Base-by-base conservation (phyloP, 31 red algal genomes). In the Endocladia muricata region DNA sequence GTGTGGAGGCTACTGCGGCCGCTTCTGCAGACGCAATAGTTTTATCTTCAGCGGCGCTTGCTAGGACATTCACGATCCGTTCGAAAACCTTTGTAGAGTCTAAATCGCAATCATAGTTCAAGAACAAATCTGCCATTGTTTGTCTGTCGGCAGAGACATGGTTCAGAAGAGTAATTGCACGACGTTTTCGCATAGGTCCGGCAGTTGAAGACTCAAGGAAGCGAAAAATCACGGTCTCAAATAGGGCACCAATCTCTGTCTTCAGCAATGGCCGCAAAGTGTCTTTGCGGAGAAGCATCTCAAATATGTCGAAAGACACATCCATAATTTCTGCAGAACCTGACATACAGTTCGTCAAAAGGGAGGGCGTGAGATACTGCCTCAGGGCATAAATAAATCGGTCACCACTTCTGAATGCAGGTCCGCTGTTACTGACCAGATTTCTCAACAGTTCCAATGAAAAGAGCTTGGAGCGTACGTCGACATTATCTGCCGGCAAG, bases 51-150 rank as follows among this genome's bases (percentile, higher is more conserved):
- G 88, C 83, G 23, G 73, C 74, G 23, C 36, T 54, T 11, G 81
- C 82, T 42, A 96, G 67, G 9, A 82, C 78, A 38, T 70, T 88
- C 7, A 94, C 88, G 23, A 94, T 70, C 26, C 78, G 85, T 62
- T 94, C 91, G 88, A 91, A 98, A 23, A 98, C 54, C 48, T 98
- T 89, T 13, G 84, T 61, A 30, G 91, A 91, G 48, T 63, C 48
- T 65, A 98, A 51, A 37, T 98, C 95, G 64, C 95, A 98, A 48
- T 98, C 95, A 38, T 98, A 98, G 51, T 98, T 98, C 33, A 94
- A 35, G 58, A 98, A 98, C 32, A 98, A 57, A 55, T 98, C 95
- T 13, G 85, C 88, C 41, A 98, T 60, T 3, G 90, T 77, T 42
- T 98, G 95, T 17, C 73, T 59, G 57, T 98, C 86, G 47, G 37